These are phyloP conservation scores for Cladosporium phlei DNA, from an alignment of 2,329 filamentous ascomycete genomes.

Conservation along the genomic window DNA sequence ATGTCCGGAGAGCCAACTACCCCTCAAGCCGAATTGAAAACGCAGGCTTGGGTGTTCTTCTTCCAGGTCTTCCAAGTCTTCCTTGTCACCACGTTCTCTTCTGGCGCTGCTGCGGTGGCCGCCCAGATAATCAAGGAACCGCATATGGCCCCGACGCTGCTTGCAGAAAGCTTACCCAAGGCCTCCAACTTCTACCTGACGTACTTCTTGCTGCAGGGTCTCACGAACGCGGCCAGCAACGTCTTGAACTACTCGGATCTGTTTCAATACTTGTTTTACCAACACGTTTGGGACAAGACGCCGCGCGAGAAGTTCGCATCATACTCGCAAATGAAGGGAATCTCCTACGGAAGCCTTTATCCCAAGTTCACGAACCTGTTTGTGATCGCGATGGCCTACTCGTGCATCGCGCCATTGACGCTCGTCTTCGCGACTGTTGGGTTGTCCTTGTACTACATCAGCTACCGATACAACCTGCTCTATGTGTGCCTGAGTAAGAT, in stretches of 20 bases:
- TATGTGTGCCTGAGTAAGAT: conserved; percentile 44
- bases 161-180: conserved; percentile 34
- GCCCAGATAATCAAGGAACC: conserved; percentile 33
- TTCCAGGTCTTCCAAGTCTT: conserved; percentile 42
- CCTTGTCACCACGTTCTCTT: conserved; percentile 37
- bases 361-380: conserved; percentile 45
- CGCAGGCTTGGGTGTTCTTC: conserved; percentile 36
- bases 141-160: conserved; percentile 26
- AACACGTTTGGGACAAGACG: conserved; percentile 36
- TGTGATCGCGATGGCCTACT: conserved; percentile 43
- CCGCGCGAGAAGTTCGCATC: conserved; percentile 45
- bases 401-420: conserved; percentile 46
- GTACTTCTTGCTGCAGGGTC: conserved; percentile 38
- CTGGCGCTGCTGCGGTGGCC: conserved; percentile 33
- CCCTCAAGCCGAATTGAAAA: conserved; percentile 41
- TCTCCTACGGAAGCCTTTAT: conserved; percentile 43
- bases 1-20: conserved; percentile 36
- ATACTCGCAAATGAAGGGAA: conserved; percentile 39
- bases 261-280: conserved; percentile 30
- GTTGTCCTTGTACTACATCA: conserved; percentile 42
- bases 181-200: conserved; percentile 40
- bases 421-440: conserved; percentile 44
- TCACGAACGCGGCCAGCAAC: conserved; percentile 27
- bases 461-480: conserved; percentile 47
- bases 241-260: conserved; percentile 32